A percentile compares a stretch with the other conserved stretches of the same genome.
These are phyloP conservation scores for Alternaria alternata DNA, from an alignment of 2,329 filamentous ascomycete species.

Conservation along the genomic window DNA sequence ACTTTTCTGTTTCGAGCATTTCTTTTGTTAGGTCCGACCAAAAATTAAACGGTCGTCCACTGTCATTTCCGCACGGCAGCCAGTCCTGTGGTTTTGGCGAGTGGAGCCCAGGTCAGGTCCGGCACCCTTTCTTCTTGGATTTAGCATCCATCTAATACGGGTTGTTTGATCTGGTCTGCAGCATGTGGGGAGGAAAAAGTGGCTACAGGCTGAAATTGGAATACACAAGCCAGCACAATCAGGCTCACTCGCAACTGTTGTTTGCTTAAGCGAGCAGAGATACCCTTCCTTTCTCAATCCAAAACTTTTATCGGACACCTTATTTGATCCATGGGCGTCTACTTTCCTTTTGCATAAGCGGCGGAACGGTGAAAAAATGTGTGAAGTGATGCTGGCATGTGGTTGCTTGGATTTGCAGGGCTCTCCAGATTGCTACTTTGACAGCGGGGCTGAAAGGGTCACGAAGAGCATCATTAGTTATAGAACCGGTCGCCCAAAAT, in stretches of 20 bases:
- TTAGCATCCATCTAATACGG: constrained; percentile 46
- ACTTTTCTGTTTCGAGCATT: constrained; percentile 43
- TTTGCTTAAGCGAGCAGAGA: constrained; percentile 49
- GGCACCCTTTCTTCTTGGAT: constrained; percentile 32
- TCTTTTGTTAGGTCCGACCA: constrained; percentile 44
- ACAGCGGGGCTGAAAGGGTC: constrained; percentile 44
- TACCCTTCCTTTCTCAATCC: constrained; percentile 45
- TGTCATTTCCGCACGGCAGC: constrained; percentile 14
- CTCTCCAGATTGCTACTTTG: constrained; percentile 43
- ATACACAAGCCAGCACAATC: constrained; percentile 38
- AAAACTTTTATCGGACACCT: constrained; percentile 15
- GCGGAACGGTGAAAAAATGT: constrained; percentile 25
- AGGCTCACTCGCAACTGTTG: constrained; percentile 46
- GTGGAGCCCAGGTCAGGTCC: constrained; percentile 27
- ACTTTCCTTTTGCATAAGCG: constrained; percentile 26
- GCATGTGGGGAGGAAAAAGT: constrained; percentile 33
- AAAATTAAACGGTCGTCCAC: constrained; percentile 32
- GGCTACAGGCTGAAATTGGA: constrained; percentile 48
- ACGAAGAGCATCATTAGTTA: constrained; percentile 48
- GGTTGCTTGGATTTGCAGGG: constrained; percentile 26
- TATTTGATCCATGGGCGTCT: constrained; percentile 3
- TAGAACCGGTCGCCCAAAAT: constrained; percentile 42
- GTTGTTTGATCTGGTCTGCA: constrained; percentile 29
- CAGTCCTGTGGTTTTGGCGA: constrained; percentile 15
- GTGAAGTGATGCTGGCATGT: constrained; percentile 26